Evolutionary conservation across 164 flowering plant species (phyloP).

Genomic region (Tetrastigma voinierianum): DNA sequence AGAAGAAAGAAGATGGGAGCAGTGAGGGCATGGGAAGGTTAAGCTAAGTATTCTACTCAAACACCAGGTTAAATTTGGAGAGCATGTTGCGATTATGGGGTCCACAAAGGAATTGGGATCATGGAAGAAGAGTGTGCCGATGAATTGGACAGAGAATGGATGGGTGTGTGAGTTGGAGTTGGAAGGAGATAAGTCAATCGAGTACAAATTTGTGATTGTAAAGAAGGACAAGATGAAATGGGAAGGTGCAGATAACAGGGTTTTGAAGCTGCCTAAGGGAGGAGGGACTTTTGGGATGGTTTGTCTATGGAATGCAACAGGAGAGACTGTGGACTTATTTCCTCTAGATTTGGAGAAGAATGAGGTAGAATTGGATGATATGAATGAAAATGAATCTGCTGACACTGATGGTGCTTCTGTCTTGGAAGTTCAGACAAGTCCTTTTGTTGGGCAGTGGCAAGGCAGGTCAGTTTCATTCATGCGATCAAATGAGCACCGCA

Average conservation of each 20-base stretch:
- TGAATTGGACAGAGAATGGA: conserved; percentile 81
- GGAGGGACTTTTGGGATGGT: conserved; percentile 57
- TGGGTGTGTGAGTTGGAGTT: conserved; percentile 67
- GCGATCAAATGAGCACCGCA: conserved; percentile 78
- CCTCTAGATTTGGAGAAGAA: conserved; percentile 23
- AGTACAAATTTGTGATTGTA: conserved; percentile 74
- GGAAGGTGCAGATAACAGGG: conserved; percentile 76
- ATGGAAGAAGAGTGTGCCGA: conserved; percentile 66
- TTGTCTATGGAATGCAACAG: conserved; percentile 71
- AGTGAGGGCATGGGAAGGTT: conserved; percentile 40
- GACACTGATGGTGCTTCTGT: conserved; percentile 12
- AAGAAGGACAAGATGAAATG: conserved; percentile 51
- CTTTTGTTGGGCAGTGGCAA: conserved; percentile 93
- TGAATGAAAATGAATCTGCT: conserved; percentile 26
- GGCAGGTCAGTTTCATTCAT: conserved; percentile 71
- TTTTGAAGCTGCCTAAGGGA: conserved; percentile 46
- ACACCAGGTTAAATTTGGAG: conserved; percentile 87
- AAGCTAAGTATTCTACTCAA: conserved; percentile 41
- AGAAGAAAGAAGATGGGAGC: conserved; percentile 20
- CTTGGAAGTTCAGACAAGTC: conserved; percentile 42
- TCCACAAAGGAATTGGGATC: conserved; percentile 74
- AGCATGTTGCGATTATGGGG: conserved; percentile 64
- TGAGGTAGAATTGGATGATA: conserved; percentile 18
- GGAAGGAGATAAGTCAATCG: conserved; percentile 49
- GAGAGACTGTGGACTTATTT: conserved; percentile 45